Conservation (phyloP, 2,329 filamentous ascomycete genomes). For the Elsinoe perseae region DNA sequence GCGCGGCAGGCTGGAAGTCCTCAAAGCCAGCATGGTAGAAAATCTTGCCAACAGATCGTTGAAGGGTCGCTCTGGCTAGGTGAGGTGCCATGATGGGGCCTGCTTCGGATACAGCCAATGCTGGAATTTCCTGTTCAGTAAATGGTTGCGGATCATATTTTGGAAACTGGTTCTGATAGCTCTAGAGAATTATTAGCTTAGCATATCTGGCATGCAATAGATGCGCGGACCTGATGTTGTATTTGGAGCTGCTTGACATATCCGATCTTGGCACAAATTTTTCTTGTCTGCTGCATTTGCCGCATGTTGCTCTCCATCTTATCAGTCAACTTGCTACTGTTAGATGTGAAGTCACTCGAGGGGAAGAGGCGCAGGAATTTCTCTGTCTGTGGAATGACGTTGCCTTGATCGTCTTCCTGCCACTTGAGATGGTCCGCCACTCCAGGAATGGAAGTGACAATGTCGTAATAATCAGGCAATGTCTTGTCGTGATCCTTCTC, state of each 20-base stretch:
- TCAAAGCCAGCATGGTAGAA: constrained; percentile 96
- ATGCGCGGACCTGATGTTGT: constrained; percentile 69
- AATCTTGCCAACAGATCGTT: constrained; percentile 86
- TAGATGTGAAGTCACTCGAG: constrained; percentile 65
- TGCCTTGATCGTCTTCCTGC: constrained; percentile 81
- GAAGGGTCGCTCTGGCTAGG: constrained; percentile 73
- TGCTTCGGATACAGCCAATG: constrained; percentile 83
- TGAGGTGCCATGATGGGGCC: constrained; percentile 80
- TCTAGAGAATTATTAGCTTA: constrained; percentile 42
- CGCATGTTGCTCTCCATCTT: constrained; percentile 86
- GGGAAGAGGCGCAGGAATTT: constrained; percentile 75
- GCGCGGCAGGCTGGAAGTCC: constrained; percentile 87
- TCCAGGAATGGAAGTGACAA: constrained; percentile 77
- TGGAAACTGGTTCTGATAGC: constrained; percentile 96
- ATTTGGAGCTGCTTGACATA: constrained; percentile 99
- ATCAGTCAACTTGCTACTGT: constrained; percentile 63
- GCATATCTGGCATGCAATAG: neutral
- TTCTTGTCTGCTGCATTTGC: constrained; percentile 94
- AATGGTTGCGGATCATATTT: constrained; percentile 92
- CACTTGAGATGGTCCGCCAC: constrained; percentile 71
- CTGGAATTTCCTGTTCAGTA: constrained; percentile 72
- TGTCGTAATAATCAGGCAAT: constrained; percentile 90
- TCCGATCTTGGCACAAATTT: constrained; percentile 90
- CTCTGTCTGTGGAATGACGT: constrained; percentile 79
- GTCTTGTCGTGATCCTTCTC: constrained; percentile 77